Evolutionary conservation across 176 grass and related monocot species (phyloP), one percentile per base, ranked within the genome.

Genomic region (Olyra latifolia): DNA sequence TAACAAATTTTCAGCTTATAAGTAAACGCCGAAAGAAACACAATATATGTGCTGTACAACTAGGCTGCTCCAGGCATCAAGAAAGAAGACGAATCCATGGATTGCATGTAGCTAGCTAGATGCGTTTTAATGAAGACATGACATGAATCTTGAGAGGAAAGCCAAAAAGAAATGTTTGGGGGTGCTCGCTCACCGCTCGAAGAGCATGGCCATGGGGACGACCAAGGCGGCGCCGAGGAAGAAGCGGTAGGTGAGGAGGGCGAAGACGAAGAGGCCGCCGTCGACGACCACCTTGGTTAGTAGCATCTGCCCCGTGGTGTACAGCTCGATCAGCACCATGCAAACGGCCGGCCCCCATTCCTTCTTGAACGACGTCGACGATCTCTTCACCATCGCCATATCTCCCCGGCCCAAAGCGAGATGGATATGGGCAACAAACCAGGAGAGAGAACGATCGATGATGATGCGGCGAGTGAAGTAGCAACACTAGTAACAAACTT

Each of bases 241-340:
- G 84, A 86, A 86, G 20, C 69, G 84, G 40, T 86, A 86, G 49
- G 84, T 80, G 69, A 86, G 84, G 69, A 86, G 76, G 9, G 84
- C 84, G 69, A 86, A 86, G 84, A 86, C 84, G 60, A 86, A 74
- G 69, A 86, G 84, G 40, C 84, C 84, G n/a, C 76, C 76, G 61
- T 86, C 77, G 3, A 86, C 77, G 7, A 86, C 84, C 27, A 86
- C 84, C 58, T 86, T 86, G 14, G 84, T 86, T 10, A 86, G 84
- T 60, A 86, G 84, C 84, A 86, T 74, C 84, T 86, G 84, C 77
- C 84, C 84, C 50, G 84, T 86, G 14, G 84, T 86, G 84, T 80
- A 86, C 40, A 86, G 68, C 77, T 86, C 84, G 69, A 86, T 86
- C 27, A 86, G 84, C 69, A 86, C 77, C 84, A 86, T 86, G 49